Evolutionary conservation across 148 eudicot species (phyloP).

Genomic region (Fagopyrum tataricum): DNA sequence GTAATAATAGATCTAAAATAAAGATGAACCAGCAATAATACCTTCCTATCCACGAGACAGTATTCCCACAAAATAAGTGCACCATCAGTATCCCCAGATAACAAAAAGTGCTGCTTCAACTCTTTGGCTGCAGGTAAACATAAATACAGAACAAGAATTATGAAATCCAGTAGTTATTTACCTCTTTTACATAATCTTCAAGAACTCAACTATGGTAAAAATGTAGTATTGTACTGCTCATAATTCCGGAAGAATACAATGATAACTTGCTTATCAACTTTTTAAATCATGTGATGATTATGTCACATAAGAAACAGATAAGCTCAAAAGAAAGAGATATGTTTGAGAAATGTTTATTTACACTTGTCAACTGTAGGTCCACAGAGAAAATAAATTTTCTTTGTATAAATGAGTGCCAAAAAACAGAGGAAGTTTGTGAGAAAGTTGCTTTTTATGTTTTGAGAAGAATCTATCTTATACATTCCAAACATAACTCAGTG

Average conservation of each 20-base stretch:
- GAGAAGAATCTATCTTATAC: neutral
- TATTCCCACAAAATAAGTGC: constrained; percentile 63
- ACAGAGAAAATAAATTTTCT: neutral
- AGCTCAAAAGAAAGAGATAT: neutral
- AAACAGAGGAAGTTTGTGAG: neutral
- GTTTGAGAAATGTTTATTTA: neutral
- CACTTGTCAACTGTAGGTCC: neutral
- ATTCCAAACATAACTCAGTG: neutral
- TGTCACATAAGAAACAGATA: neutral
- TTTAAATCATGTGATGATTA: too few relatives aligned
- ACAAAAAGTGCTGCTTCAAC: constrained; percentile 48
- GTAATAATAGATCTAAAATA: neutral
- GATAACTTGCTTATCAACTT: neutral
- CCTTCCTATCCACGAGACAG: constrained; percentile 53
- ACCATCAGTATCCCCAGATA: constrained; percentile 86
- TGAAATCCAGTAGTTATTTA: neutral
- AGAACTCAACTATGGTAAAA: neutral
- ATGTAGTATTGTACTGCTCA: neutral
- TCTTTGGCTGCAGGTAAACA: constrained; percentile 39
- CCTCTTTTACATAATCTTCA: neutral
- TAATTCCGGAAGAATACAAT: neutral
- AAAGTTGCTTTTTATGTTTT: neutral
- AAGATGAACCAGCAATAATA: constrained; percentile 15
- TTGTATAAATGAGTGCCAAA: neutral
- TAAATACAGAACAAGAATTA: neutral